Evolutionary conservation across 2,329 filamentous ascomycete genomes (phyloP).

Genomic region (Fusarium domesticum): DNA sequence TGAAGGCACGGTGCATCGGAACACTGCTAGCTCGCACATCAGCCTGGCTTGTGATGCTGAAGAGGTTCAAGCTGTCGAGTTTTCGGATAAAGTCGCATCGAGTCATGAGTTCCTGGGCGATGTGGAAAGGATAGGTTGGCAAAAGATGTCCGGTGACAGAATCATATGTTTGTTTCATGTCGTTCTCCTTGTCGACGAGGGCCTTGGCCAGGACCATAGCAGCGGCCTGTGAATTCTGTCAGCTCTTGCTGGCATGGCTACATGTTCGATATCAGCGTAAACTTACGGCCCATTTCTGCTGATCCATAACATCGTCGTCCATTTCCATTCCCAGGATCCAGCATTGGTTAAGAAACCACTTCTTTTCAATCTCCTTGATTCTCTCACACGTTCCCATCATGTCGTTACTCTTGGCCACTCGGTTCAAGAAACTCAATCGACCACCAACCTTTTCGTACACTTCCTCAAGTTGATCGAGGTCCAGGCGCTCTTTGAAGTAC

Average conservation of each 20-base stretch:
- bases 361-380: slow-evolving; percentile 67
- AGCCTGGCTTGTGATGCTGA: slow-evolving; percentile 84
- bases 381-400: slow-evolving; percentile 78
- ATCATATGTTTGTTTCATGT: slow-evolving; percentile 65
- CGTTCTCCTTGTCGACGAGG: slow-evolving; percentile 76
- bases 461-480: slow-evolving; percentile 59
- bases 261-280: background rate
- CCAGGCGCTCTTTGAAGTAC: slow-evolving; percentile 65
- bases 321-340: slow-evolving; percentile 70
- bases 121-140: slow-evolving; percentile 76
- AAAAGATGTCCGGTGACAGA: slow-evolving; percentile 67
- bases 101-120: slow-evolving; percentile 90
- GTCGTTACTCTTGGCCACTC: slow-evolving; percentile 80
- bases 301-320: slow-evolving; percentile 98
- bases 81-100: slow-evolving; percentile 89
- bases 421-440: slow-evolving; percentile 80
- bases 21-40: slow-evolving; percentile 91
- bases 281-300: slow-evolving; percentile 90
- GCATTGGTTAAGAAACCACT: slow-evolving; percentile 75
- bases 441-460: slow-evolving; percentile 88
- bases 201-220: slow-evolving; percentile 92
- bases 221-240: slow-evolving; percentile 57
- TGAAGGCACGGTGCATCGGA: slow-evolving; percentile 92
- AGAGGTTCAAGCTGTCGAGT: slow-evolving; percentile 92
- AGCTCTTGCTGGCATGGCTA: slow-evolving; percentile 6